phyloP scores from a whole-genome alignment of 2,329 filamentous ascomycete species.

The Pestalotiopsis sp. region DNA sequence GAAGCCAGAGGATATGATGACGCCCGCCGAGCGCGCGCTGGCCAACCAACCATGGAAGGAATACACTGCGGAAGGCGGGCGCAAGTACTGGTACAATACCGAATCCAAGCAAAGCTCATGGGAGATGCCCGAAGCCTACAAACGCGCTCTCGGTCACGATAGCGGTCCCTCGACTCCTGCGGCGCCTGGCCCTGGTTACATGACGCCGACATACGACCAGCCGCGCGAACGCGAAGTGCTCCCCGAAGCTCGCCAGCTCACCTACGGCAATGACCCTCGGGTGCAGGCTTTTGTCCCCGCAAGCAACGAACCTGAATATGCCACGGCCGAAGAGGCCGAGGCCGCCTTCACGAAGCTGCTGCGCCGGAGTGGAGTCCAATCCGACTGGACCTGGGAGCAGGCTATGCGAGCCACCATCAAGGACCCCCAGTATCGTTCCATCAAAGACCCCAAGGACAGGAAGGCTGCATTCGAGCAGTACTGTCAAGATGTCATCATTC shows the following conservation, averaged over 20 bases:
- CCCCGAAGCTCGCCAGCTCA: slow-evolving; percentile 60
- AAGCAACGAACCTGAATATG: slow-evolving; percentile 75
- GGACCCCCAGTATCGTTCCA: slow-evolving; percentile 88
- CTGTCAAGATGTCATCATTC: slow-evolving; percentile 82
- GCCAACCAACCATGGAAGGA: slow-evolving; percentile 90
- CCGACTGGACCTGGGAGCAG: slow-evolving; percentile 93
- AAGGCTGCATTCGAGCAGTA: slow-evolving; percentile 94
- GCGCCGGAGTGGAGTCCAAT: slow-evolving; percentile 80
- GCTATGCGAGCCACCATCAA: slow-evolving; percentile 83
- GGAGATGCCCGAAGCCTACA: slow-evolving; percentile 88
- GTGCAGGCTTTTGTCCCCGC: slow-evolving; percentile 63
- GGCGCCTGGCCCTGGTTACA: slow-evolving; percentile 42
- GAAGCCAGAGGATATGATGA: slow-evolving; percentile 90
- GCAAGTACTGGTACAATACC: slow-evolving; percentile 94
- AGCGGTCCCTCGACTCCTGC: slow-evolving; percentile 44
- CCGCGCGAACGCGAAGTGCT: slow-evolving; percentile 39
- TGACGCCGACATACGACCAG: slow-evolving; percentile 24
- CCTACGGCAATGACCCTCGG: slow-evolving; percentile 57
- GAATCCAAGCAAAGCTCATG: slow-evolving; percentile 91
- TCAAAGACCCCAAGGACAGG: slow-evolving; percentile 90
- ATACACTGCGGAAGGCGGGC: slow-evolving; percentile 82
- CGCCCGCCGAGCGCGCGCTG: slow-evolving; percentile 78
- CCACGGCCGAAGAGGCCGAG: slow-evolving; percentile 83
- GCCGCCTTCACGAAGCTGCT: slow-evolving; percentile 91
- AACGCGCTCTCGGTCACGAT: slow-evolving; percentile 68